Percentiles rank a stretch among this genome's conserved stretches.
phyloP scores from a whole-genome alignment of 176 grass and related monocot genomes.

The Poa pratensis region DNA sequence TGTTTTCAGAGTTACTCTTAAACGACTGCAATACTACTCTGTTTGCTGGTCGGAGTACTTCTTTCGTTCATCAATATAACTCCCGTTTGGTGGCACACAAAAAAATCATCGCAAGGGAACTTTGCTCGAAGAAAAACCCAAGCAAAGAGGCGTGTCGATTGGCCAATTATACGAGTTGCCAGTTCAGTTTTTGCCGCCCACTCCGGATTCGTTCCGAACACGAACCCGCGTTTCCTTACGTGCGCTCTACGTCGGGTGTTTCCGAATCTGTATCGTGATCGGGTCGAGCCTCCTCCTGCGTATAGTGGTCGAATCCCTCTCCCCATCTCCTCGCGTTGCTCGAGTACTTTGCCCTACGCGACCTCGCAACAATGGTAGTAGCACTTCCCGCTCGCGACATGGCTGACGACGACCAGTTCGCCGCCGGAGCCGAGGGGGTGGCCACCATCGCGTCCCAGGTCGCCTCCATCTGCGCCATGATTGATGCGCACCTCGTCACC shows the following conservation, averaged over 20 bases:
- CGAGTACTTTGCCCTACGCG: not conserved
- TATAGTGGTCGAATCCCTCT: not conserved
- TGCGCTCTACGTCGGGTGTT: not conserved
- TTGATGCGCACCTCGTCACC: not conserved
- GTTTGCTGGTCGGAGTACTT: too few species aligned
- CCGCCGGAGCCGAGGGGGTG: not conserved
- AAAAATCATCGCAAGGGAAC: too few species aligned
- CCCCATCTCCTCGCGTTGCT: not conserved
- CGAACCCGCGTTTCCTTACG: not conserved
- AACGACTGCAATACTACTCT: too few species aligned
- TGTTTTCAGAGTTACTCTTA: too few species aligned
- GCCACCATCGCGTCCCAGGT: not conserved
- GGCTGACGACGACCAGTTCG: not conserved
- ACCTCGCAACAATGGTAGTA: not conserved
- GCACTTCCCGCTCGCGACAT: not conserved
- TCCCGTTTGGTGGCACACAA: too few species aligned
- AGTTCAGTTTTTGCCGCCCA: not conserved
- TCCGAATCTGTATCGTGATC: not conserved
- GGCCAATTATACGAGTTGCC: not conserved
- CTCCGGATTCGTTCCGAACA: not conserved
- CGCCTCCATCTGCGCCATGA: constrained; percentile 29
- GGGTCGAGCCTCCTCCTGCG: not conserved
- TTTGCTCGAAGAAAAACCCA: too few species aligned
- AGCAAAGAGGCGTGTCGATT: too few species aligned
- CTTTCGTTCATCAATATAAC: too few species aligned